A percentile compares a stretch with the other conserved stretches of the same genome.
Evolutionary conservation across 148 eudicot species (phyloP).

Genomic region (Amaranthus hypochondriacus): DNA sequence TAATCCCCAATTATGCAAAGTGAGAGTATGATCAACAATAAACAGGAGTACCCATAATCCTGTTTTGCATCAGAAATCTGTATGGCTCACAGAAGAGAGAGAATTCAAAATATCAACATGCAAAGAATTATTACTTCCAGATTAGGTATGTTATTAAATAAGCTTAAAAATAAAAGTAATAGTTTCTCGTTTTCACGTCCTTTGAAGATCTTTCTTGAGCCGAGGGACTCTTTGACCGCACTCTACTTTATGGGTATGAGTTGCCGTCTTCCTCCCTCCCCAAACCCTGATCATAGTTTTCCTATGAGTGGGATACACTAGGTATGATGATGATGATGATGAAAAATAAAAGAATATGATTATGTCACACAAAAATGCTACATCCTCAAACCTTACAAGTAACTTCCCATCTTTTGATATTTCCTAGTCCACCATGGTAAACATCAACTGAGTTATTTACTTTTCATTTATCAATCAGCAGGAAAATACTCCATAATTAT

Average conservation of each 20-base stretch:
- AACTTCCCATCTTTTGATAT: background rate
- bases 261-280: too few species aligned
- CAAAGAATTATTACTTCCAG: background rate
- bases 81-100: background rate
- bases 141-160: background rate
- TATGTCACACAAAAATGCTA: background rate
- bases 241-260: too few species aligned
- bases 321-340: too few species aligned
- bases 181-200: too few species aligned
- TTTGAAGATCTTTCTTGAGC: too few species aligned
- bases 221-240: too few species aligned
- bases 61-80: background rate
- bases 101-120: background rate
- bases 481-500: background rate
- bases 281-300: too few species aligned
- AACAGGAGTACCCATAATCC: background rate
- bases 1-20: too few species aligned
- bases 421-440: background rate
- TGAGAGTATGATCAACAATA: background rate
- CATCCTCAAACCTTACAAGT: conserved; percentile 4
- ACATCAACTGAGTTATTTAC: background rate
- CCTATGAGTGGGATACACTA: too few species aligned
- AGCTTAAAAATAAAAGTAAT: background rate
- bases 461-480: background rate
- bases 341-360: background rate